Percentiles rank a stretch among this genome's conserved stretches.
Evolutionary conservation across 495 filamentous ascomycete species (phyloP).

Genomic region (Neurospora sp.): DNA sequence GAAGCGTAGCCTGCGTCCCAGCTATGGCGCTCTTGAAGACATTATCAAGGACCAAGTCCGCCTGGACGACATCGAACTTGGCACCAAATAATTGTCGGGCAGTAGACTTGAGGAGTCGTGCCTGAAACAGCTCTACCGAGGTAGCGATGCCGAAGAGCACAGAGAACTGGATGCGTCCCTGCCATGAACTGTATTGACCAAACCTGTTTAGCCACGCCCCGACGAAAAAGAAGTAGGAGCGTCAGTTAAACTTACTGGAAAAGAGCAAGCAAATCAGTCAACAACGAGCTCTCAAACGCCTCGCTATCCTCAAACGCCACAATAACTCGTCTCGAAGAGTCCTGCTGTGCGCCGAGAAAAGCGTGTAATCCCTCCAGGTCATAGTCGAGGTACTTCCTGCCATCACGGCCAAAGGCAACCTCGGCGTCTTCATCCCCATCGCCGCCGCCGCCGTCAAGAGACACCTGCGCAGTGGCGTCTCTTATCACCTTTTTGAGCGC

Average conservation of each 20-base stretch:
- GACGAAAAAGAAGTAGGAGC: neutral
- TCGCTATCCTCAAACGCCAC: constrained; percentile 85
- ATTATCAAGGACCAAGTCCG: constrained; percentile 63
- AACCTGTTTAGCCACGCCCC: constrained; percentile 3
- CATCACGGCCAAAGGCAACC: constrained; percentile 40
- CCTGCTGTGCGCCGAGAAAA: constrained; percentile 42
- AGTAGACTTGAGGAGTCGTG: constrained; percentile 65
- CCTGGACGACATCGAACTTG: constrained; percentile 75
- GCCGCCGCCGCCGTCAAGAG: constrained; percentile 12
- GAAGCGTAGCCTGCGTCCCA: constrained; percentile 41
- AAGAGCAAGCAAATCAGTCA: constrained; percentile 68
- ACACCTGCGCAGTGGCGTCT: constrained; percentile 23
- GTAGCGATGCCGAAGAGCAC: constrained; percentile 84
- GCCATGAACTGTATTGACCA: constrained; percentile 54
- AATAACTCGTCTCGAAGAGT: constrained; percentile 51
- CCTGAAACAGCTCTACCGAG: constrained; percentile 79
- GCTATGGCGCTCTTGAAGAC: constrained; percentile 64
- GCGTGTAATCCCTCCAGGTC: constrained; percentile 75
- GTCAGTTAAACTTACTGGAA: constrained; percentile 49
- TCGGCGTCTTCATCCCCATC: constrained; percentile 42
- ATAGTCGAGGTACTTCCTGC: constrained; percentile 72
- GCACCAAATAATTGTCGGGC: constrained; percentile 61
- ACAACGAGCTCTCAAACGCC: constrained; percentile 70
- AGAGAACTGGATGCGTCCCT: constrained; percentile 80
- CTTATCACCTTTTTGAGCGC: constrained; percentile 75